These are phyloP conservation scores for Pyrus hybrid DNA, from an alignment of 331 rosid genomes.

Conservation along the genomic window DNA sequence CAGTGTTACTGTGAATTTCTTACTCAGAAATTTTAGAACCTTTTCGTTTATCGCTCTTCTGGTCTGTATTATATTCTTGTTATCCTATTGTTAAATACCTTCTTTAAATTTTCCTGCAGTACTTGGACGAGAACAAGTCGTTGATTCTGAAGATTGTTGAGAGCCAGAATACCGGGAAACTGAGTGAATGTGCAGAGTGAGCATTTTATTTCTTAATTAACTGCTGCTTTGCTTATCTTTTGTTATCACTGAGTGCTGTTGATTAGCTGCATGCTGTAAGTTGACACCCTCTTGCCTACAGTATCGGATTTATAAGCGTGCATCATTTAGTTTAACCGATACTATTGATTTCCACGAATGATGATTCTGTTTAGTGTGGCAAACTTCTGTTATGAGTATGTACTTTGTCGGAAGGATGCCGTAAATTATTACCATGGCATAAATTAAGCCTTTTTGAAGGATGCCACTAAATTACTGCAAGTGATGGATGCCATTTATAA, in stretches of 20 bases:
- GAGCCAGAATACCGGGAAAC: constrained; percentile 90
- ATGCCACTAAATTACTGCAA: too few species aligned
- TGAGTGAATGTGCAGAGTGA: constrained; percentile 96
- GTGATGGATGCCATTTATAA: too few species aligned
- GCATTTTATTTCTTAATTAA: constrained; percentile 15
- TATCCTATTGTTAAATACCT: neutral
- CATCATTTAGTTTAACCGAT: too few species aligned
- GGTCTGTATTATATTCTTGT: neutral
- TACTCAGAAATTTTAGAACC: neutral
- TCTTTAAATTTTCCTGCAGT: constrained; percentile 41
- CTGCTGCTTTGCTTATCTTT: neutral
- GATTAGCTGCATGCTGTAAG: neutral
- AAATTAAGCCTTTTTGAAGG: too few species aligned
- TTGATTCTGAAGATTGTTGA: constrained; percentile 96
- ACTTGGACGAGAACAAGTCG: constrained; percentile 95
- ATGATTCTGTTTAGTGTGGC: too few species aligned
- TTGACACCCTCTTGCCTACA: neutral
- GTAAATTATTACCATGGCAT: too few species aligned
- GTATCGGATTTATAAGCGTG: too few species aligned
- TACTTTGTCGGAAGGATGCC: too few species aligned
- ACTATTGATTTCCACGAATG: too few species aligned
- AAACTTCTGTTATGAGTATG: too few species aligned
- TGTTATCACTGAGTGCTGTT: neutral
- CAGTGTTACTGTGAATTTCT: neutral
- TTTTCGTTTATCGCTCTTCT: neutral